A percentile compares a stretch with the other conserved stretches of the same genome.
Conservation (phyloP, 768 basidiomycete species). For the Termitomyces sp. region DNA sequence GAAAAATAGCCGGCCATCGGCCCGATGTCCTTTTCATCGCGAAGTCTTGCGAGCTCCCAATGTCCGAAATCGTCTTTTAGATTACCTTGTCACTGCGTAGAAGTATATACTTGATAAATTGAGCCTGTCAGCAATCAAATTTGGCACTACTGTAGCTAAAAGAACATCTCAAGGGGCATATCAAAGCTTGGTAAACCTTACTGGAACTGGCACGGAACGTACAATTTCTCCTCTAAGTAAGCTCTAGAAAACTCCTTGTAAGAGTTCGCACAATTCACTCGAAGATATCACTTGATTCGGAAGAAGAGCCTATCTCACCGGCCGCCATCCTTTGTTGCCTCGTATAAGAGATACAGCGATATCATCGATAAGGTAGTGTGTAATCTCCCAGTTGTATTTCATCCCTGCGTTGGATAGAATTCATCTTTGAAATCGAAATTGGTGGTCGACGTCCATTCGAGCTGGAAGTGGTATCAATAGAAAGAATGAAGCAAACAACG, state of each 20-base stretch:
- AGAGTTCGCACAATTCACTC: no score
- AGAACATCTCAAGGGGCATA: no score
- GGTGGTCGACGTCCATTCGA: constrained; percentile 45
- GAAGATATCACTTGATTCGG: no score
- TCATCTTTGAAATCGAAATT: constrained; percentile 58
- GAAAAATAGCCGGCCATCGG: not conserved
- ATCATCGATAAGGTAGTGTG: no score
- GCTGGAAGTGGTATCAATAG: constrained; percentile 26
- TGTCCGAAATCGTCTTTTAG: not conserved
- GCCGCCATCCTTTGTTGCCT: not conserved
- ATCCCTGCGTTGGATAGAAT: constrained; percentile 25
- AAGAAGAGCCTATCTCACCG: no score
- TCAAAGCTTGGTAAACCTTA: no score
- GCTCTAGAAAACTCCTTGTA: no score
- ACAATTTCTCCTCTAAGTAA: no score
- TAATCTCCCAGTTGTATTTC: not conserved
- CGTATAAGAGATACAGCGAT: no score
- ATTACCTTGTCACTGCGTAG: not conserved
- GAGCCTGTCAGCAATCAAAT: not conserved
- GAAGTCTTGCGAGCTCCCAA: no score
- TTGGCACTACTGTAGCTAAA: not conserved
- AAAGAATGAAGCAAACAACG: not conserved
- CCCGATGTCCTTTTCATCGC: not conserved
- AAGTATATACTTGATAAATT: not conserved
- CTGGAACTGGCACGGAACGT: no score